phyloP scores from a whole-genome alignment of 2,329 filamentous ascomycete species.

The Monosporascus sp. region DNA sequence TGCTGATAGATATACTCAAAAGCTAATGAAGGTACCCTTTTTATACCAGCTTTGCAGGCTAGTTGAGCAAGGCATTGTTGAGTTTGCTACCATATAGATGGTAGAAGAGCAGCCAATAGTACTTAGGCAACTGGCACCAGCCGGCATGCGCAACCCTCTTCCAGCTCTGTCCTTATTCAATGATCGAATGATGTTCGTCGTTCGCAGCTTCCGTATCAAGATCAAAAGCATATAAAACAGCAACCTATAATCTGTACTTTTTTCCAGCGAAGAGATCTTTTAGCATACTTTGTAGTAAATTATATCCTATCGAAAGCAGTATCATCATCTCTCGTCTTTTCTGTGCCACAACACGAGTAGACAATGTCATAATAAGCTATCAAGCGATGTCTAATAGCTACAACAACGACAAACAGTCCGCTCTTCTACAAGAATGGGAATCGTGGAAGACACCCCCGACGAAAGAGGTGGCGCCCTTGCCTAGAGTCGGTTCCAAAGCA shows the following conservation, averaged over 20 bases:
- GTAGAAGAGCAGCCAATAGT: background rate
- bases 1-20: too few relatives aligned
- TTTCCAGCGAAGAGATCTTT: too few relatives aligned
- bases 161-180: too few relatives aligned
- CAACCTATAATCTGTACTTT: too few relatives aligned
- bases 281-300: too few relatives aligned
- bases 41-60: background rate
- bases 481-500: conserved; percentile 48
- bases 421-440: conserved; percentile 32
- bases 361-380: background rate
- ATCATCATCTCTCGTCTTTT: too few relatives aligned
- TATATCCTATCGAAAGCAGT: too few relatives aligned
- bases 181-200: background rate
- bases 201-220: too few relatives aligned
- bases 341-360: too few relatives aligned
- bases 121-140: background rate
- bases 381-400: background rate
- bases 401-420: conserved; percentile 9
- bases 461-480: conserved; percentile 40
- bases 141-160: background rate
- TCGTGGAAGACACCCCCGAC: conserved; percentile 34
- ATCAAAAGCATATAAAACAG: too few relatives aligned
- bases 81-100: background rate
- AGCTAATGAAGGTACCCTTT: too few relatives aligned
- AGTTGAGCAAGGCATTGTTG: background rate